Percentiles rank a stretch among this genome's conserved stretches.
These are phyloP conservation scores for Xylariaceae sp. DNA, from an alignment of 2,329 filamentous ascomycete genomes.

Conservation along the genomic window DNA sequence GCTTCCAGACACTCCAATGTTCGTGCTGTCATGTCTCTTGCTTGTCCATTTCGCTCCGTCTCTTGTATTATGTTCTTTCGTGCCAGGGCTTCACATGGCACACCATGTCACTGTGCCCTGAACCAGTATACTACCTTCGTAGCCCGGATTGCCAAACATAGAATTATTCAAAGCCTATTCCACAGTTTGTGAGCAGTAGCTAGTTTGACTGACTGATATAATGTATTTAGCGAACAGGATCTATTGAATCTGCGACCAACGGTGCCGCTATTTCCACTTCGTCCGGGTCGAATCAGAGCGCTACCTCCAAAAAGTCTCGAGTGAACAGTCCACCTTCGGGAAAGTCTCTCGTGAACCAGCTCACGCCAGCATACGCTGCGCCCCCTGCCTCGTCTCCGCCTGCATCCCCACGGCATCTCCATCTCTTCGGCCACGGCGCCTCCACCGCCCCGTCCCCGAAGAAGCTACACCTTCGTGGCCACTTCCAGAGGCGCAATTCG, in stretches of 20 bases:
- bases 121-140: no score
- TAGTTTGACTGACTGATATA: no score
- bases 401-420: slow-evolving; percentile 4
- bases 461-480: slow-evolving; percentile 18
- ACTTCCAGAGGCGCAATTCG: slow-evolving; percentile 15
- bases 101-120: no score
- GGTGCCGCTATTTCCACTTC: background rate
- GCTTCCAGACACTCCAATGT: background rate
- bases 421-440: slow-evolving; percentile 14
- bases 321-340: slow-evolving; percentile 6
- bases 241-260: background rate
- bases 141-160: no score
- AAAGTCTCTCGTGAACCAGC: slow-evolving; percentile 13
- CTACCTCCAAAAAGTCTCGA: slow-evolving; percentile 5
- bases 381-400: slow-evolving; percentile 14
- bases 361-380: slow-evolving; percentile 11
- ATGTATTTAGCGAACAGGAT: no score
- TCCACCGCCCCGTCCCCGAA: slow-evolving; percentile 11
- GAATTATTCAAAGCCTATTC: no score
- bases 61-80: no score
- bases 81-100: no score
- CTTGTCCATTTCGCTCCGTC: no score
- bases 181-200: no score
- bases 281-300: background rate
- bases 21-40: background rate